A percentile compares a stretch with the other conserved stretches of the same genome.
These are phyloP conservation scores for Cutaneotrichosporon cavernicola DNA, from an alignment of 1,284 basidiomycete species.

Conservation along the genomic window DNA sequence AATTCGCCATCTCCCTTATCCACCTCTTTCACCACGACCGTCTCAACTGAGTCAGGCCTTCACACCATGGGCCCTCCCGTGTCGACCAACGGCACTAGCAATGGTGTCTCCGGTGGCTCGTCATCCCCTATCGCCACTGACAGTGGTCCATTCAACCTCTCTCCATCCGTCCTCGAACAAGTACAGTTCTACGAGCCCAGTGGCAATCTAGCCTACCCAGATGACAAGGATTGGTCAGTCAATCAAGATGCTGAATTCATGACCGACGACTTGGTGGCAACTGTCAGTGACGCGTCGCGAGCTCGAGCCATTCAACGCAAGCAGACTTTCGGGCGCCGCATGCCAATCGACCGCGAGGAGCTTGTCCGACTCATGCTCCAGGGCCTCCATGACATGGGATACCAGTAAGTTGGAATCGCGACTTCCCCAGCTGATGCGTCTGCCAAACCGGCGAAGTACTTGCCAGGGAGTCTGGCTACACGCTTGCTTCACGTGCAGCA, in stretches of 20 bases:
- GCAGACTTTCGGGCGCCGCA: constrained; percentile 34
- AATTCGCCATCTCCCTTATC: constrained; percentile 10
- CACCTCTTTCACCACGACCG: background rate
- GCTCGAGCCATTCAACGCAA: constrained; percentile 10
- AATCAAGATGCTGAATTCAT: constrained; percentile 5
- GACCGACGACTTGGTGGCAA: background rate
- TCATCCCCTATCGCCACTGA: constrained; percentile 3
- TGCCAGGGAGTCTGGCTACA: constrained; percentile 88
- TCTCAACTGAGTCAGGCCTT: background rate
- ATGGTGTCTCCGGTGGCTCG: constrained; percentile 12
- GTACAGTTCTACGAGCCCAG: constrained; percentile 17
- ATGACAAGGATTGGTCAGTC: constrained; percentile 43
- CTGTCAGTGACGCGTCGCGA: constrained; percentile 4
- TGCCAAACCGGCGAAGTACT: constrained; percentile 85
- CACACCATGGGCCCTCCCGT: constrained; percentile 21
- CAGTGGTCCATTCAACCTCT: constrained; percentile 11
- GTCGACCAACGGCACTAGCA: constrained; percentile 14
- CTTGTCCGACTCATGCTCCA: constrained; percentile 88
- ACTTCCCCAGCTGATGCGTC: background rate
- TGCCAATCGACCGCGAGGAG: constrained; percentile 75
- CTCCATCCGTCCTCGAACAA: constrained; percentile 7
- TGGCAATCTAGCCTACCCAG: constrained; percentile 45
- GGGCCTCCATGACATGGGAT: constrained; percentile 87
- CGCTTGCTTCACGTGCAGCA: constrained; percentile 75
- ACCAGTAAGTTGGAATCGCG: constrained; percentile 65